A percentile compares a stretch with the other conserved stretches of the same genome.
Evolutionary conservation across 2,329 filamentous ascomycete genomes (phyloP).

Genomic region (Monilinia fructicola): DNA sequence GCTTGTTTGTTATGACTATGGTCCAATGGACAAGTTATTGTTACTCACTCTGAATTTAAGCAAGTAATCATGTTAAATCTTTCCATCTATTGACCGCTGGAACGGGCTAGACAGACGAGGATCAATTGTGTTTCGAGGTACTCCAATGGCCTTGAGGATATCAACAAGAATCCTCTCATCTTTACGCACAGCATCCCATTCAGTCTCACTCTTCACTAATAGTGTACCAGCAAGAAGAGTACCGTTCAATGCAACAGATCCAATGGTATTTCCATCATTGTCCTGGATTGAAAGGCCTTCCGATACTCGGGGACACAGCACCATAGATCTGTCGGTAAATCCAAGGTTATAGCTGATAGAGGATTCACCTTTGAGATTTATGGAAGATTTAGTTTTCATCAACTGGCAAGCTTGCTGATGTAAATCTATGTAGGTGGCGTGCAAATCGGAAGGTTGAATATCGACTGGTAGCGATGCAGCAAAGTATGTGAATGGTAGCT

Average conservation of each 20-base stretch:
- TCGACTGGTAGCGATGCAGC: conserved; percentile 29
- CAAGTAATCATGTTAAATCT: background rate
- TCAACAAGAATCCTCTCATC: conserved; percentile 45
- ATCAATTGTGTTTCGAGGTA: conserved; percentile 20
- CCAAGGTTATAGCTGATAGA: conserved; percentile 64
- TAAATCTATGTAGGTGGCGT: conserved; percentile 34
- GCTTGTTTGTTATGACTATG: background rate
- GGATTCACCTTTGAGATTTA: conserved; percentile 36
- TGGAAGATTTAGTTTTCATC: background rate
- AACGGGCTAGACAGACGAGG: no score
- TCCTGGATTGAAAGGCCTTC: conserved; percentile 47
- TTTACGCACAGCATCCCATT: conserved; percentile 54
- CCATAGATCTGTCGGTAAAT: conserved; percentile 55
- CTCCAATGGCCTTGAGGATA: conserved; percentile 42
- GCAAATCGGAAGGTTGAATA: conserved; percentile 29
- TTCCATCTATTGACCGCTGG: background rate
- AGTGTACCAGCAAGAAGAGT: conserved; percentile 64
- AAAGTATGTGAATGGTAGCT: conserved; percentile 39
- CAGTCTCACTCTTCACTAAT: conserved; percentile 57
- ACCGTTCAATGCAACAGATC: conserved; percentile 52
- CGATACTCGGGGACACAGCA: conserved; percentile 53
- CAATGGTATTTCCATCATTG: conserved; percentile 33
- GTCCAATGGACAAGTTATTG: background rate
- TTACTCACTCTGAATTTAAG: background rate
- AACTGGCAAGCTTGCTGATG: conserved; percentile 32